Percentiles rank a stretch among this genome's conserved stretches.
phyloP scores from a whole-genome alignment of 352 stramenopile species.

The Pythium diclinum region DNA sequence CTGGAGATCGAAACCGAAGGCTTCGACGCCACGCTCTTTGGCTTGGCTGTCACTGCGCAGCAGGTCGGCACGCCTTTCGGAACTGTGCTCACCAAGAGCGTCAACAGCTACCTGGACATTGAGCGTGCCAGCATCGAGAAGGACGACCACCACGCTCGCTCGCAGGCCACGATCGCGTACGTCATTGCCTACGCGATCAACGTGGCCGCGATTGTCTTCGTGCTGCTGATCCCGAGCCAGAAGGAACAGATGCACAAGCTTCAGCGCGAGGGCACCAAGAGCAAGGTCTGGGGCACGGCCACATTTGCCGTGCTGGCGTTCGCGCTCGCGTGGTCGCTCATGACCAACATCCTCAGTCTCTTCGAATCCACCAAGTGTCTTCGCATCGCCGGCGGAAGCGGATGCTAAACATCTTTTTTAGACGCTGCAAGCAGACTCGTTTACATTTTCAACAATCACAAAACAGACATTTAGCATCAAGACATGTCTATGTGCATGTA shows the following conservation, averaged over 20 bases:
- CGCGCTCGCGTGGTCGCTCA: conserved; percentile 25
- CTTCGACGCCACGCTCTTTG: conserved; percentile 29
- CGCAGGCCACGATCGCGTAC: conserved; percentile 27
- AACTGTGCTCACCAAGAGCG: conserved; percentile 22
- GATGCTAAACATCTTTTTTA: no score
- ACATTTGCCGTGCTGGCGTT: conserved; percentile 20
- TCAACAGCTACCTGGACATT: conserved; percentile 21
- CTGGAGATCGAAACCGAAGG: conserved; percentile 26
- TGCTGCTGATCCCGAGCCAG: conserved; percentile 22
- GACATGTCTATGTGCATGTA: no score
- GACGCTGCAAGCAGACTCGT: conserved; percentile 5
- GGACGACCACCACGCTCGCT: conserved; percentile 17
- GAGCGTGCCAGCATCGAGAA: conserved; percentile 12
- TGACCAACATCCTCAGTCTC: conserved; percentile 31
- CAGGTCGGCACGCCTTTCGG: conserved; percentile 23
- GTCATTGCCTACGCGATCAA: conserved; percentile 29
- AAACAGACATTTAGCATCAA: no score
- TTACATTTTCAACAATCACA: no score
- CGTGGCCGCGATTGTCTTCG: conserved; percentile 22
- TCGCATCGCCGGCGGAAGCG: conserved; percentile 27
- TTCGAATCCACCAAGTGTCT: conserved; percentile 28
- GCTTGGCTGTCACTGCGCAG: conserved; percentile 24
- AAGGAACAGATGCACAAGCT: conserved; percentile 28
- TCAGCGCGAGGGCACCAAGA: conserved; percentile 17
- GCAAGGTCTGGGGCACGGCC: conserved; percentile 11